Evolutionary conservation across 108 stramenopile species (phyloP), one percentile per base, ranked within the genome.

Genomic region (Poteriospumella lacustris): DNA sequence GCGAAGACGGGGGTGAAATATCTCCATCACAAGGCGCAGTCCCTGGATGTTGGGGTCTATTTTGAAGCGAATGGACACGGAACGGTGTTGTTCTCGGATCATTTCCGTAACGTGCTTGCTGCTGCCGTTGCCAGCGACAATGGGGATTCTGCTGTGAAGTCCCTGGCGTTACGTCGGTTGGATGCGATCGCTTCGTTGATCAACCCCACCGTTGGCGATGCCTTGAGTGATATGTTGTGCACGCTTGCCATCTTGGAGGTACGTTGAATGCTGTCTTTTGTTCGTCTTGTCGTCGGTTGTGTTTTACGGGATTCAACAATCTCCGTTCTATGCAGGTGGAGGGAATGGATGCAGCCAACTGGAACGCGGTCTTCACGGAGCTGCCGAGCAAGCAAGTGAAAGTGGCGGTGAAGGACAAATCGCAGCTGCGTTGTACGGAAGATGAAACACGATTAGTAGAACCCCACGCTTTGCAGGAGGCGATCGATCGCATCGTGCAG

Each of bases 21-120:
- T 78, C 87, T 97, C 2, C 98, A 99, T 81, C 91, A 92, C 59
- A 90, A 89, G 47, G 96, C 96, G 1, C 83, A 89, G 68, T 69
- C 89, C 41, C 97, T 93, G 87, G 98, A 97, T 84, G 87, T 99
- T 28, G 98, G 98, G 29, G 91, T 97, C 24, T 99, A 99, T 90
- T 99, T 97, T 83, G 98, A 99, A 85, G 82, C 98, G 56, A 98
- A 99, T 85, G 98, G 98, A 1, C 98, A 99, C 80, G 98, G 98
- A 2, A 99, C 96, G 0, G 95, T 99, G 33, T 80, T 97, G 26
- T 96, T 99, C 87, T 85, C 84, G 2, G 81, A 81, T 26, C 75
- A 79, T 43, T 87, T 91, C 41, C 83, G 69, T 44, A 24, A 29
- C 19, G 38, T 42, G 39, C 75, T 85, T 47, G 39, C 24, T 68